Base-by-base conservation (phyloP, 192 early-diverging fungal genomes). In the Gaertneriomyces semiglobifer region DNA sequence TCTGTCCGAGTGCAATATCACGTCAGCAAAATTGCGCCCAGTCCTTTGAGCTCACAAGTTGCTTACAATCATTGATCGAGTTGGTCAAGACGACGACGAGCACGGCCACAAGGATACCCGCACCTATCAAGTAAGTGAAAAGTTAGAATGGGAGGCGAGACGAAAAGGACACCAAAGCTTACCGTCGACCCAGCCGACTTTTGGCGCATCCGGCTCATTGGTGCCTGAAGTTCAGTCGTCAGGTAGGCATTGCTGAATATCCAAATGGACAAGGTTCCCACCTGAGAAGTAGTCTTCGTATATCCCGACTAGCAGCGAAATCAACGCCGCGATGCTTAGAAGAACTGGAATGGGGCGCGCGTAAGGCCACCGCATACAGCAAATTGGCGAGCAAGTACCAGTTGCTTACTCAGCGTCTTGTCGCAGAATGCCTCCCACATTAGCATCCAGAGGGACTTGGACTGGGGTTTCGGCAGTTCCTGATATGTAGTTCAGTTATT, bases 71-170 rank as follows among this genome's bases (percentile, higher is more conserved):
- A 72, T 95, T 95, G 63, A 93, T 86, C 44, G 91, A 85, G 61
- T 89, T 90, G 60, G 90, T 90, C 63, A 95, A 80, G 57, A 94
- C 90, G 19, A 98, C 93, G 10, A 93, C 87, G n/a, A 90, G 50
- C 77, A 79, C 76, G 14, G 80, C 80, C 60, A 88, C 78, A 53
- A 90, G 74, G 65, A 96, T 95, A n/a, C 92, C 93, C 4, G 82
- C 79, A 62, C 92, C 25, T 33, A 33, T 33, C 25, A 2, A 33
- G 25, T 2, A 33, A 33, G 25, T 33, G 25, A 33, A 33, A 2
- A 33, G 25, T 33, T 33, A 33, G 25, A 2, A 1, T 33, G 25
- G 25, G 25, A 33, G 2, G 25, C 2, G 25, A 33, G 25, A 33
- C 25, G 25, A 33, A 33, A 33, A 33, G 1, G 1, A 33, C 25